Evolutionary conservation across 129 eudicot genomes (phyloP), one percentile per base, ranked within the genome.

Genomic region (Mikania micrantha): DNA sequence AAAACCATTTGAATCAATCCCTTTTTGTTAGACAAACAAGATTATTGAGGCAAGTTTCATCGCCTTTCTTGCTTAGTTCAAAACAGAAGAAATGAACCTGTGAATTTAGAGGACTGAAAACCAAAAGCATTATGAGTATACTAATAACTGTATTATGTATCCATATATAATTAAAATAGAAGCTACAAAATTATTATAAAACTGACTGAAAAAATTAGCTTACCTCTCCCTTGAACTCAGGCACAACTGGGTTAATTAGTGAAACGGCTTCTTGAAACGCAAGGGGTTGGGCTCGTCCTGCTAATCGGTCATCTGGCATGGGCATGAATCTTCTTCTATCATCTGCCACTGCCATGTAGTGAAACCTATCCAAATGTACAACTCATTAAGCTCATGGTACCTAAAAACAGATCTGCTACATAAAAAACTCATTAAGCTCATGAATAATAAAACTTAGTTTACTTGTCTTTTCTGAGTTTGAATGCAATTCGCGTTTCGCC

Each of bases 401-500:
- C 39, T 19, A 12, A 0, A 25, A 54, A 16, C 21, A 29, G 61
- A 50, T 64, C 61, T 31, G 36, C 60, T 49, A n/a, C n/a, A 34
- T 25, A 40, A n/a, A n/a, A n/a, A 52, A 61, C 34, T 48, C 32
- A 32, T 4, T 53, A 20, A 45, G 50, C 50, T 52, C 7, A 27
- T 20, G 20, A 58, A 5, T 9, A 21, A 35, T 11, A 67, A 31
- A 16, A 66, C 45, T 31, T 62, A 27, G 65, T 31, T 24, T 81
- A 82, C 87, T 60, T 82, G 59, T 85, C 85, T 80, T 82, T 85
- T 60, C 74, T 66, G 47, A 85, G 87, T 72, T 76, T 82, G 64
- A 85, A 85, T 2, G 87, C 78, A 36, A 82, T 69, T 56, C 87
- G 77, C 1, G 85, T 75, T 67, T 82, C 85, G 0, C 69, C 73